A percentile compares a stretch with the other conserved stretches of the same genome.
Conservation (phyloP, 148 eudicot genomes). For the Amaranthus cruentus region DNA sequence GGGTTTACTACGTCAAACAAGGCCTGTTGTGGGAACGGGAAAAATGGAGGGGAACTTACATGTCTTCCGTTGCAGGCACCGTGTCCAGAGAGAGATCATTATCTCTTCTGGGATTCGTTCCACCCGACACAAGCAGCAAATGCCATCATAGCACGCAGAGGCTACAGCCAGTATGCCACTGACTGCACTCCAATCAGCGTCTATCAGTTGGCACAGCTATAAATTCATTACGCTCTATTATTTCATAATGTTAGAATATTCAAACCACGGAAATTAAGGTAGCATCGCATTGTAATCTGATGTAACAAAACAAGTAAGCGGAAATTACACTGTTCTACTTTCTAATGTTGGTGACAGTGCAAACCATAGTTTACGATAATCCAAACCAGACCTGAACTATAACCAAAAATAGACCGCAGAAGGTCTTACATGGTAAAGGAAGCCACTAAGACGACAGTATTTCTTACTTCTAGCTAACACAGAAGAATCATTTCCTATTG, state of each 20-base stretch:
- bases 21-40: conserved; percentile 49
- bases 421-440: background rate
- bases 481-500: background rate
- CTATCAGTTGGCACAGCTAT: conserved; percentile 38
- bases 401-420: too few relatives aligned
- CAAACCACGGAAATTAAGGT: conserved; percentile 8
- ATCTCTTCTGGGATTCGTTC: conserved; percentile 45
- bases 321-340: conserved; percentile 1
- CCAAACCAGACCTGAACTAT: too few relatives aligned
- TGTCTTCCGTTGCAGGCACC: conserved; percentile 46
- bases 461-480: background rate
- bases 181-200: conserved; percentile 43
- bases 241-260: conserved; percentile 6
- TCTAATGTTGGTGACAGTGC: background rate
- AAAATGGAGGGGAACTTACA: conserved; percentile 41
- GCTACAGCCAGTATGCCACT: conserved; percentile 38
- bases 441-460: background rate
- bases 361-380: too few relatives aligned
- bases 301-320: conserved; percentile 11
- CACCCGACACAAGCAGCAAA: conserved; percentile 47
- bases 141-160: conserved; percentile 38
- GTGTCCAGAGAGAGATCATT: conserved; percentile 36
- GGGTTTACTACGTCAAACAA: conserved; percentile 32
- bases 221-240: conserved; percentile 3
- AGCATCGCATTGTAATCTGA: conserved; percentile 12